Evolutionary conservation across 1,139 yeast species (phyloP).

Genomic region (Pichia sp.): DNA sequence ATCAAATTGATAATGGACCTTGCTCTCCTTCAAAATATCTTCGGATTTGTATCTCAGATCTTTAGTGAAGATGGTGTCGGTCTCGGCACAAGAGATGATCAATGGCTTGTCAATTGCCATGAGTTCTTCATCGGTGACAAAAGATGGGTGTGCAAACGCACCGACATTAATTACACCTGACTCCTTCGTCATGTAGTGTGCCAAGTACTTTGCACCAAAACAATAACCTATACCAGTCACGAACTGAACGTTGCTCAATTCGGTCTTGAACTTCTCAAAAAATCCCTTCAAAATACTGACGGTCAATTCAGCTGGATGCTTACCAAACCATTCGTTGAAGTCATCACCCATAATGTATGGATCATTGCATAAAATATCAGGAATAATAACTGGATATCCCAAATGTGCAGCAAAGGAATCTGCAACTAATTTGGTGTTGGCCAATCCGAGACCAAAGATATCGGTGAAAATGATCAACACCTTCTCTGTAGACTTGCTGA

Average conservation of each 20-base stretch:
- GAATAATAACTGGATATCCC: constrained; percentile 63
- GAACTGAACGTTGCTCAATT: constrained; percentile 40
- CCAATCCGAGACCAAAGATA: constrained; percentile 52
- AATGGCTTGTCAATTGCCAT: constrained; percentile 52
- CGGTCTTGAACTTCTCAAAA: constrained; percentile 32
- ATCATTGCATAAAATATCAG: constrained; percentile 66
- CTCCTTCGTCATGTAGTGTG: constrained; percentile 41
- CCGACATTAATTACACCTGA: constrained; percentile 48
- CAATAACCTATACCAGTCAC: constrained; percentile 71
- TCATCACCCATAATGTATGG: constrained; percentile 29
- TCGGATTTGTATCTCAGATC: constrained; percentile 60
- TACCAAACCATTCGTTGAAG: constrained; percentile 44
- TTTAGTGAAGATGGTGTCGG: constrained; percentile 51
- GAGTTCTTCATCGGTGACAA: constrained; percentile 58
- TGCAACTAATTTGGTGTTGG: constrained; percentile 57
- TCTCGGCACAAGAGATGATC: constrained; percentile 65
- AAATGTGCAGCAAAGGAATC: constrained; percentile 54
- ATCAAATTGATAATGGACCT: constrained; percentile 47
- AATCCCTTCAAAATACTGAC: constrained; percentile 37
- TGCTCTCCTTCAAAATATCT: constrained; percentile 41
- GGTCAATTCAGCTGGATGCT: constrained; percentile 45
- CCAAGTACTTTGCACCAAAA: constrained; percentile 69
- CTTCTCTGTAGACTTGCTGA: constrained; percentile 29
- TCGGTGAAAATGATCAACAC: constrained; percentile 62
- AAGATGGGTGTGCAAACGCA: constrained; percentile 79